A percentile compares a stretch with the other conserved stretches of the same genome.
Evolutionary conservation across 1,139 yeast species (phyloP).

Genomic region (Candida frijolesensis): DNA sequence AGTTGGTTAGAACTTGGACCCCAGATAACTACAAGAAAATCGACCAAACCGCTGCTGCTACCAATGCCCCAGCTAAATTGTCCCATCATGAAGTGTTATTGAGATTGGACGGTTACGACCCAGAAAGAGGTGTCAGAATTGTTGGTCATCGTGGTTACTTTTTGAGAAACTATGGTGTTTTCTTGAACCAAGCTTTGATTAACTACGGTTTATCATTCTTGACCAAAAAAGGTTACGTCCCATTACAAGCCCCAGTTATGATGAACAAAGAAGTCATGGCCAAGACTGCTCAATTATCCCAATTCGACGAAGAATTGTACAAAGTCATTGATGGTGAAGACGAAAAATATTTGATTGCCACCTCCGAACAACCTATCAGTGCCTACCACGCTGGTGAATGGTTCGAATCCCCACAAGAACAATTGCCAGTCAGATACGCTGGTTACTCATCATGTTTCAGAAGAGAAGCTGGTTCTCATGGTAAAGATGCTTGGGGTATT

Average conservation of each 20-base stretch:
- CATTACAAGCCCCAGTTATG: slow-evolving; percentile 98
- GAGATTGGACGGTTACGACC: slow-evolving; percentile 96
- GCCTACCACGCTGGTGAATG: slow-evolving; percentile 98
- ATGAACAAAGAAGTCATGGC: slow-evolving; percentile 99
- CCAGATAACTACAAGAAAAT: slow-evolving; percentile 63
- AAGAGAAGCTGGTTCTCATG: slow-evolving; percentile 99
- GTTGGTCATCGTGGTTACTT: slow-evolving; percentile 99
- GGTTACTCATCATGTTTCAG: slow-evolving; percentile 99
- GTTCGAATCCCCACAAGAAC: slow-evolving; percentile 98
- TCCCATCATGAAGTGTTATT: slow-evolving; percentile 95
- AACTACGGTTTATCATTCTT: slow-evolving; percentile 91
- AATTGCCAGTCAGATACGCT: slow-evolving; percentile 92
- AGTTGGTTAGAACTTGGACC: slow-evolving; percentile 82
- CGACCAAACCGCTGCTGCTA: slow-evolving; percentile 67
- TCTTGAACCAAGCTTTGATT: slow-evolving; percentile 95
- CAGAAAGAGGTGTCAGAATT: slow-evolving; percentile 97
- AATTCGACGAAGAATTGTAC: slow-evolving; percentile 96
- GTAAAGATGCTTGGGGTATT: slow-evolving; percentile 99
- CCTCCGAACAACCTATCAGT: slow-evolving; percentile 98
- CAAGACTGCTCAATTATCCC: slow-evolving; percentile 96
- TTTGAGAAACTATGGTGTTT: slow-evolving; percentile 92
- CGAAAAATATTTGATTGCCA: slow-evolving; percentile 96
- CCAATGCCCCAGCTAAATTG: slow-evolving; percentile 74
- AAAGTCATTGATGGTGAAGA: slow-evolving; percentile 97
- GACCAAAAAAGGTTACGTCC: slow-evolving; percentile 77